These are phyloP conservation scores for Saitozyma podzolica DNA, from an alignment of 768 basidiomycete genomes.

Conservation along the genomic window DNA sequence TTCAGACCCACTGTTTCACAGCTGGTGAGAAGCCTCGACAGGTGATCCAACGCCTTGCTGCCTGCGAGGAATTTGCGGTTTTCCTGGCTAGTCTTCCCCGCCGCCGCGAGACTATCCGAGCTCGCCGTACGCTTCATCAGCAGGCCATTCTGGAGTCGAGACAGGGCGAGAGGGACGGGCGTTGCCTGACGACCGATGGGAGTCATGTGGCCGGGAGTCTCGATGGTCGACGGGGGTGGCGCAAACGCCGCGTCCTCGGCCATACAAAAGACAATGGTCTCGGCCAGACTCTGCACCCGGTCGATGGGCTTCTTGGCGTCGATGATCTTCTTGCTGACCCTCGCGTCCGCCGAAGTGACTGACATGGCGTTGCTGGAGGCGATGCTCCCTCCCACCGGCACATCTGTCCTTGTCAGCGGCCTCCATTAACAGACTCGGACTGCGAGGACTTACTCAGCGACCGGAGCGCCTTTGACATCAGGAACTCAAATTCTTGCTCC, in stretches of 20 bases:
- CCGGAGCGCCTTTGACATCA: conserved; percentile 85
- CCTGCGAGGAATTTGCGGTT: conserved; percentile 71
- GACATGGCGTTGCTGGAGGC: conserved; percentile 45
- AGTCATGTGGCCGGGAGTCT: conserved; percentile 62
- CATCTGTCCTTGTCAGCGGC: conserved; percentile 28
- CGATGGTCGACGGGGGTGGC: conserved; percentile 61
- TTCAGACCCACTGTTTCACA: conserved; percentile 62
- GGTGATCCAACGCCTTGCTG: conserved; percentile 77
- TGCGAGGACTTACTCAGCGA: conserved; percentile 39
- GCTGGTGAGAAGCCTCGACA: conserved; percentile 80
- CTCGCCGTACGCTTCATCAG: conserved; percentile 58
- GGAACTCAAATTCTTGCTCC: conserved; percentile 75
- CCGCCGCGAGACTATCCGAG: conserved; percentile 45
- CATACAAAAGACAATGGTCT: conserved; percentile 88
- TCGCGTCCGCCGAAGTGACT: conserved; percentile 60
- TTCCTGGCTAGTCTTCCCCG: conserved; percentile 51
- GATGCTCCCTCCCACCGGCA: conserved; percentile 51
- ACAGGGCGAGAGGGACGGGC: conserved; percentile 48
- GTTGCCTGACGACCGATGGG: conserved; percentile 55
- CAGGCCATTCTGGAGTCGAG: conserved; percentile 49
- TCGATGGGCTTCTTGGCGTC: conserved; percentile 57
- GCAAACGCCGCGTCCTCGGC: conserved; percentile 64
- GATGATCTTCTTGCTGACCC: conserved; percentile 71
- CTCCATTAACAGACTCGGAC: not conserved
- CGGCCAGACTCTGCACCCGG: conserved; percentile 67